Evolutionary conservation across 345 rosid species (phyloP).

Genomic region (Hypericum perforatum): DNA sequence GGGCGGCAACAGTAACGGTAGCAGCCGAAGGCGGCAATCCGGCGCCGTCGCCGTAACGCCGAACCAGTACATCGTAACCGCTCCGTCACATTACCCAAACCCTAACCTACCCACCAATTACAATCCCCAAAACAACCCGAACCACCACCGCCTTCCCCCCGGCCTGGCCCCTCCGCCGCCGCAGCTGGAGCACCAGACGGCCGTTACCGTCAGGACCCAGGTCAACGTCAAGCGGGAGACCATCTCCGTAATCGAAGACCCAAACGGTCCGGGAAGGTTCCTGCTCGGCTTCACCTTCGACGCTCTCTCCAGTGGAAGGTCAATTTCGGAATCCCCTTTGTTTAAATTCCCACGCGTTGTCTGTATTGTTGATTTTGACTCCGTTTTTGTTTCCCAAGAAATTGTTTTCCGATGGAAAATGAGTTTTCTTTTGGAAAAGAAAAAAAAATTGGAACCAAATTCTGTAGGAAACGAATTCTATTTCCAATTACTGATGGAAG

Average conservation of each 20-base stretch:
- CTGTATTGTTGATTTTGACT: neutral
- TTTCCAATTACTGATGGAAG: no score
- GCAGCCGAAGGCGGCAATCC: constrained; percentile 13
- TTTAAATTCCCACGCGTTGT: neutral
- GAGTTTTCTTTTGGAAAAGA: no score
- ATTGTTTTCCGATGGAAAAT: neutral
- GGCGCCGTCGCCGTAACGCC: constrained; percentile 16
- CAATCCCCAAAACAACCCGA: constrained; percentile 5
- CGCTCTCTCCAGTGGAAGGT: constrained; percentile 68
- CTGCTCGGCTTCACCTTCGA: constrained; percentile 81
- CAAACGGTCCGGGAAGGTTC: constrained; percentile 43
- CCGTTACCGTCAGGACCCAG: constrained; percentile 63
- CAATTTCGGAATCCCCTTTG: neutral
- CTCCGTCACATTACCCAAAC: constrained; percentile 35
- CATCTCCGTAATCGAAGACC: constrained; percentile 53
- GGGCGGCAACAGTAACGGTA: constrained; percentile 8
- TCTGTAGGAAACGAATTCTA: no score
- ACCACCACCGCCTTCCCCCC: constrained; percentile 42
- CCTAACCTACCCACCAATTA: constrained; percentile 10
- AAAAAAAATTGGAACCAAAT: no score
- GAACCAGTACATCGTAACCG: constrained; percentile 30
- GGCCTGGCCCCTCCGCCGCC: constrained; percentile 35
- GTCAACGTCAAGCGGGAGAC: constrained; percentile 80
- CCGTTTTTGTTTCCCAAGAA: neutral
- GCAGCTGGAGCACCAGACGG: constrained; percentile 72